Evolutionary conservation across 352 stramenopile genomes (phyloP).

Genomic region (Phytophthora meadii): DNA sequence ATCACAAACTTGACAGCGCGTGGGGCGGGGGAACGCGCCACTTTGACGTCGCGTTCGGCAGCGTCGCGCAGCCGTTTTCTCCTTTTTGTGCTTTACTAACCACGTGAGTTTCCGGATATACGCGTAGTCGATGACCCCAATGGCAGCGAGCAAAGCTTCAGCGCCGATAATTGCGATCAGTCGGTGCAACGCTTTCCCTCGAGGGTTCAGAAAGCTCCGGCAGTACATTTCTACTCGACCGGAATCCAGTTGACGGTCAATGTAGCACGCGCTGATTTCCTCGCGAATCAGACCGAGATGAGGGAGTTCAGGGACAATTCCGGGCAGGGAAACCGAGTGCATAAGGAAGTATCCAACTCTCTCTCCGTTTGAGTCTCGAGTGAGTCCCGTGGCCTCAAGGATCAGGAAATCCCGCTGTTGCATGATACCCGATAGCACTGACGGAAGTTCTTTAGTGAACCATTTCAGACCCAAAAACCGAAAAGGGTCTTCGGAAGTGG

Average conservation of each 20-base stretch:
- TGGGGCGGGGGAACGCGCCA: constrained; percentile 9
- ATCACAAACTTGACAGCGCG: constrained; percentile 32
- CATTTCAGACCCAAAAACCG: constrained; percentile 64
- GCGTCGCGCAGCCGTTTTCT: constrained; percentile 6
- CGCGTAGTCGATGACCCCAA: constrained; percentile 53
- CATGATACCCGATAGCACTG: constrained; percentile 46
- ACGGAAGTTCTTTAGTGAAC: constrained; percentile 56
- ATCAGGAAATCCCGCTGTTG: constrained; percentile 58
- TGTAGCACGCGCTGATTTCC: constrained; percentile 55
- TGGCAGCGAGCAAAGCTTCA: constrained; percentile 48
- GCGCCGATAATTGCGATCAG: constrained; percentile 48
- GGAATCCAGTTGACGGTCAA: constrained; percentile 35
- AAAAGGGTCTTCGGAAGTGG: constrained; percentile 47
- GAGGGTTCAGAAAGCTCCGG: constrained; percentile 54
- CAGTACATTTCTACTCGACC: constrained; percentile 49
- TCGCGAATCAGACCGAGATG: constrained; percentile 50
- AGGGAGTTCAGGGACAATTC: constrained; percentile 36
- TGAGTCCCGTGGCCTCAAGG: constrained; percentile 50
- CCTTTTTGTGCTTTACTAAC: constrained; percentile 45
- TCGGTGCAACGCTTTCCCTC: constrained; percentile 50
- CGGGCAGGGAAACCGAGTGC: constrained; percentile 53
- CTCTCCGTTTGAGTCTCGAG: constrained; percentile 41
- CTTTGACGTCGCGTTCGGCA: constrained; percentile 7
- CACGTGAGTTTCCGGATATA: constrained; percentile 67
- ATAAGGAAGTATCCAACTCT: constrained; percentile 56